Base-by-base conservation (phyloP, 2,329 filamentous ascomycete genomes). In the Aspergillus piperis region DNA sequence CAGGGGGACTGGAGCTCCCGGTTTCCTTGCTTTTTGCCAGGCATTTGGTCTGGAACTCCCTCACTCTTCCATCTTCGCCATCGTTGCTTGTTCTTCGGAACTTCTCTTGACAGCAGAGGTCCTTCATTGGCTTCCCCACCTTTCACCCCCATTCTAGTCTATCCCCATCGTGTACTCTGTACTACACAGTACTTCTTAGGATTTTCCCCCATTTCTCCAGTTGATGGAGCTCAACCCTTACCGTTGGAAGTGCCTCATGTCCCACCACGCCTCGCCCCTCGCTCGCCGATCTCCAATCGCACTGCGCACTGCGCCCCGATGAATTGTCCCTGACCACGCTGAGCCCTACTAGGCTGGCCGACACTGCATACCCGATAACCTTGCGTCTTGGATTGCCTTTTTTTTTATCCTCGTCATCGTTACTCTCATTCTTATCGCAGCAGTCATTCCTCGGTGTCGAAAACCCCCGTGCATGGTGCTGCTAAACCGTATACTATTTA, bases 251-350 rank as follows among this genome's bases (percentile, higher is more conserved):
- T 61, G 57, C 58, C 61, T 54, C 57, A 64, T 66, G 64, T 62
- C 61, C 61, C 62, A 66, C 60, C 50, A 42, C 54, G 55, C 57
- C 57, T 59, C 59, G 62, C 61, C 60, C 63, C 60, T 49, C 49
- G 54, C 59, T 53, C 60, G 51, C 60, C 60, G 61, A 57, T 63
- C 42, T 19, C 36, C 42, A 47, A 41, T 48, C 54, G 50, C 51
- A 57, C 55, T 54, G 48, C 48, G 30, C 51, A 52, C 50, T 25
- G 49, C 39, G 47, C 49, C 48, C 54, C 58, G 59, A 56, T 65
- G 64, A 68, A 59, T 54, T 62, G 63, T 61, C 60, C 32, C 32
- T 50, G 42, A 64, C 60, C 44, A 60, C 54, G 42, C 42, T 54
- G 47, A 44, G 36, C 48, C 21, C 48, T 42, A 55, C 59, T 57